Evolutionary conservation across 371 early-diverging fungal species (phyloP).

Genomic region (Haplosporangium sp.): DNA sequence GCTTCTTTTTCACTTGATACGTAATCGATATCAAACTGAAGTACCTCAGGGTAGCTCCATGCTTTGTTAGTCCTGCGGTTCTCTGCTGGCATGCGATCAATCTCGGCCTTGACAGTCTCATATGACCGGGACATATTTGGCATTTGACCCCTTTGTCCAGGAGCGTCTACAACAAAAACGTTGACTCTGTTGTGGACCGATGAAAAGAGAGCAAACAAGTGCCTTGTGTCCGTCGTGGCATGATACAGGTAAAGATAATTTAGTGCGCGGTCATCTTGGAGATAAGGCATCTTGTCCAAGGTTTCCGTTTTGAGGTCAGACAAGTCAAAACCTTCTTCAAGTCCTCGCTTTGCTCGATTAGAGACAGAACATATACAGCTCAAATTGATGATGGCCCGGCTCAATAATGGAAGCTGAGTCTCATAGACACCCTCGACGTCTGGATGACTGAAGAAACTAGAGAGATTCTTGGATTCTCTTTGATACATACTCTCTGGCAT

Average conservation of each 20-base stretch:
- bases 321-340: conserved; percentile 65
- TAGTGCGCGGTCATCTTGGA: conserved; percentile 60
- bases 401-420: conserved; percentile 82
- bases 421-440: conserved; percentile 95
- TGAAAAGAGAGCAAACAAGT: conserved; percentile 79
- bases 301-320: conserved; percentile 64
- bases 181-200: conserved; percentile 65
- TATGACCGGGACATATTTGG: conserved; percentile 77
- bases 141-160: conserved; percentile 71
- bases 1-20: conserved; percentile 68
- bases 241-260: conserved; percentile 80
- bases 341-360: conserved; percentile 42
- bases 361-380: conserved; percentile 69
- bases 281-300: conserved; percentile 53
- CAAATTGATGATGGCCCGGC: conserved; percentile 83
- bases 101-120: conserved; percentile 47
- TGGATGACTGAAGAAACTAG: conserved; percentile 86
- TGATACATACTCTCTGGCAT: conserved; percentile 86
- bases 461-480: conserved; percentile 75
- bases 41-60: conserved; percentile 62
- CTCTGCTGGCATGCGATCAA: conserved; percentile 35
- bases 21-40: conserved; percentile 65
- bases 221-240: conserved; percentile 74
- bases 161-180: conserved; percentile 80
- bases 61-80: conserved; percentile 51